Base-by-base conservation (phyloP, 73 alveolate genomes). In the Paramecium octaurelia region DNA sequence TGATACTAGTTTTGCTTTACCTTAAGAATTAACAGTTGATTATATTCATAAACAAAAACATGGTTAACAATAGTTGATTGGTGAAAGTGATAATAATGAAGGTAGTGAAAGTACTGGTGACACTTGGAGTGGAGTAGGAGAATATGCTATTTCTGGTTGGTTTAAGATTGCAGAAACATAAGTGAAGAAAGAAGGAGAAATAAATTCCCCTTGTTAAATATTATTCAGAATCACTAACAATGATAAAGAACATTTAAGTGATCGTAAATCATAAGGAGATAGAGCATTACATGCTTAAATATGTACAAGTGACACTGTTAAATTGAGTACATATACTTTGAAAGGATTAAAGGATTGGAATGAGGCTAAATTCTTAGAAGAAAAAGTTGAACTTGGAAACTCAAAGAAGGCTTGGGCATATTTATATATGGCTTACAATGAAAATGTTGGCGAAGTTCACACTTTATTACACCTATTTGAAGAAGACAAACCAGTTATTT, bases 321-420 rank as follows among this genome's bases (percentile, higher is more conserved):
- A 80, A 80, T 24, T 80, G 57, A 31, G 64, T 80, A 80, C 91
- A 20, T 80, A 80, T 48, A 44, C 91, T 2, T 18, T 80, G 18
- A 23, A 31, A 42, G 91, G 91, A 42, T 10, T 80, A 4, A 80
- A 80, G 31, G 91, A 80, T 80, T 80, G 91, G 91, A 80, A 80
- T 80, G 91, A 80, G n/a, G 91, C 91, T 24, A 80, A 80, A 35
- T 80, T 80, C 91, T 42, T 80, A 44, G 91, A 80, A 21, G 91
- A 80, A 14, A 80, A 80, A 14, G 73, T 48, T 43, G 75, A 80
- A 31, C 44, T 80, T 40, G 91, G 76, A 1, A 36, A 21, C 12
- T 80, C 91, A 24, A 80, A 48, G 29, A 42, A 80, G 12, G 91
- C 91, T 3, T 80, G 91, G 91, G 48, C 91, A 24, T 80, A 80